Percentiles rank a stretch among this genome's conserved stretches.
phyloP scores from a whole-genome alignment of 257 asterid species.

The Solanum clarkiae region DNA sequence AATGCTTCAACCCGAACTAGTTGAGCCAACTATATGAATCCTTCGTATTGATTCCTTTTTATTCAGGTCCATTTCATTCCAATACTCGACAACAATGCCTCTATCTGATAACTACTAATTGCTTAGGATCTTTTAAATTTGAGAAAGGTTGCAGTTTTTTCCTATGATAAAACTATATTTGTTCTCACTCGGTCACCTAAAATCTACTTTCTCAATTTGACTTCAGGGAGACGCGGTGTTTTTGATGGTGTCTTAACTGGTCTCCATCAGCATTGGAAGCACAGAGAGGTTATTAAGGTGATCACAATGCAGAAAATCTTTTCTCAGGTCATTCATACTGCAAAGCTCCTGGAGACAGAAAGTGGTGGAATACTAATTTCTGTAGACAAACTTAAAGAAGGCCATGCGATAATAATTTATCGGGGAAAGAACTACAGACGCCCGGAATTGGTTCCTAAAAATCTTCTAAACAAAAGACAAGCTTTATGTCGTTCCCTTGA shows the following conservation, averaged over 20 bases:
- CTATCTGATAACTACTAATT: neutral
- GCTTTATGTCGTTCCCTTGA: conserved; percentile 76
- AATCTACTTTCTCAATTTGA: neutral
- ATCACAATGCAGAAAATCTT: conserved; percentile 71
- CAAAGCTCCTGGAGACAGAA: conserved; percentile 51
- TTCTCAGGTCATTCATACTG: conserved; percentile 56
- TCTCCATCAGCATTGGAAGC: conserved; percentile 94
- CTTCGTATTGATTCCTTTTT: neutral
- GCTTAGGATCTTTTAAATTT: neutral
- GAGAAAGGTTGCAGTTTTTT: neutral
- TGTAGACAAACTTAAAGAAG: conserved; percentile 69
- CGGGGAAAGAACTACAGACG: conserved; percentile 92
- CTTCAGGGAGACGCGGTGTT: conserved; percentile 81
- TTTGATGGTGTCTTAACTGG: conserved; percentile 82
- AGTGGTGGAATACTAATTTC: conserved; percentile 71
- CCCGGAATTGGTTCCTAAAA: conserved; percentile 31
- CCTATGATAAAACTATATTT: neutral
- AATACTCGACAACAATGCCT: neutral
- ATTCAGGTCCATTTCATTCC: neutral
- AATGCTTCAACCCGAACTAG: neutral
- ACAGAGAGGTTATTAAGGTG: conserved; percentile 79
- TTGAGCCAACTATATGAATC: neutral
- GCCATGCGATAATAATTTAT: conserved; percentile 77
- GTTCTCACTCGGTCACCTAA: neutral
- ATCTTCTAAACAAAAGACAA: conserved; percentile 58